phyloP scores from a whole-genome alignment of 352 stramenopile genomes.

The Globisporangium irregulare region DNA sequence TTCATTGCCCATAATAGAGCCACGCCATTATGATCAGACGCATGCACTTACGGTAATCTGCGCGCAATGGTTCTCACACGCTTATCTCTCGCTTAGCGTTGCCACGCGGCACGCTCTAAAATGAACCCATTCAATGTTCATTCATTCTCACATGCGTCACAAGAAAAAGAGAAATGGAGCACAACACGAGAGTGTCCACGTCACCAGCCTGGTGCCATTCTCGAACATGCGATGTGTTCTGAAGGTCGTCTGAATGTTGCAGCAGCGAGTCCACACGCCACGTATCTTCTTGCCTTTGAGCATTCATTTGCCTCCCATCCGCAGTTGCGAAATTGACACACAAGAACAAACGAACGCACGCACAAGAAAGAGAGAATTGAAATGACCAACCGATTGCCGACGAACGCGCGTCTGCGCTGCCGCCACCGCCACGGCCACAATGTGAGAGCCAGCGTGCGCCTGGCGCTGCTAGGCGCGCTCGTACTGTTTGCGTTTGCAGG shows the following conservation, averaged over 20 bases:
- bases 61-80: background rate
- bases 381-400: background rate
- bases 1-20: background rate
- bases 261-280: constrained; percentile 1
- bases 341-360: background rate
- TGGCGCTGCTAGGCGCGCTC: constrained; percentile 2
- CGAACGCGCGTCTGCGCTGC: constrained; percentile 5
- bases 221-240: background rate
- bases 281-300: constrained; percentile 6
- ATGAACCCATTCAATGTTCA: background rate
- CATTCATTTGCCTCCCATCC: background rate
- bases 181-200: background rate
- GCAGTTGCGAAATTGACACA: constrained; percentile 10
- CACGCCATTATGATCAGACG: background rate
- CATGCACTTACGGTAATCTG: background rate
- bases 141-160: background rate
- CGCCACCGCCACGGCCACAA: background rate
- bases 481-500: constrained; percentile 9
- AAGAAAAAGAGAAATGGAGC: background rate
- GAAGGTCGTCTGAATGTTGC: constrained; percentile 10
- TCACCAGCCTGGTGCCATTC: constrained; percentile 2
- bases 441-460: background rate
- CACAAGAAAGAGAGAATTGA: background rate
- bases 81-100: background rate
- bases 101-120: background rate